Evolutionary conservation across 139 green algal species (phyloP), one percentile per base, ranked within the genome.

Genomic region (Gonium pectorale): DNA sequence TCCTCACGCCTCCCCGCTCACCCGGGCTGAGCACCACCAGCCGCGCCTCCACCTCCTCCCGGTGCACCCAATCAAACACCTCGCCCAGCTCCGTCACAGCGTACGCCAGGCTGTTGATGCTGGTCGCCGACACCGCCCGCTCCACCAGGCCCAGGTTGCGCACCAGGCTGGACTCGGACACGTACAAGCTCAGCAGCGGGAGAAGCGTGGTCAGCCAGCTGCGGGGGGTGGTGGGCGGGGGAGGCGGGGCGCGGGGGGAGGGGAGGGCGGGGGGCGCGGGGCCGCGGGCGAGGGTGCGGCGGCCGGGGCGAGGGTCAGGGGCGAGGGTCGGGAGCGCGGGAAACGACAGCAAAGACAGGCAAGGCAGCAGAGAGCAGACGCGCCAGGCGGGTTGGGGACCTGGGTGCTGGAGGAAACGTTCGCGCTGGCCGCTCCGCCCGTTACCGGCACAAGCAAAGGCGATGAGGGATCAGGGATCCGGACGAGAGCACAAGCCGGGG

Each of bases 181-280:
- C 43, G 62, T 74, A 83, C 41, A 83, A 62, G 31, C 37, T 44
- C 77, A 83, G 43, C 77, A 83, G 33, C 49, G 77, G 62, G 5
- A 72, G 26, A 60, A 83, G 62, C 43, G 62, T 83, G n/a, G 41
- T 29, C 43, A 83, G 40, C 77, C 77, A 83, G 62, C 77, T 83
- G 60, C 1, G 38, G 69, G 13, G 69, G 2, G 40, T 2, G 24
- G 67, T 19, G 24, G 40, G 2, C 1, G 64, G 7, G 17, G 5
- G 0, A 26, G 67, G 27, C 5, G 38, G 21, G 37, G 13, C 3
- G 64, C n/a, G 49, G 64, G 64, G 35, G 38, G 38, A 52, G 21
- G 21, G 38, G 31, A 13, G 38, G 22, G 38, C 21, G 37, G 24
- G 8, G n/a, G n/a, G n/a, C n/a, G n/a, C n/a, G n/a, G n/a, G n/a